A percentile compares a stretch with the other conserved stretches of the same genome.
Evolutionary conservation across 371 early-diverging fungal species (phyloP).

Genomic region (Haplosporangium sp.): DNA sequence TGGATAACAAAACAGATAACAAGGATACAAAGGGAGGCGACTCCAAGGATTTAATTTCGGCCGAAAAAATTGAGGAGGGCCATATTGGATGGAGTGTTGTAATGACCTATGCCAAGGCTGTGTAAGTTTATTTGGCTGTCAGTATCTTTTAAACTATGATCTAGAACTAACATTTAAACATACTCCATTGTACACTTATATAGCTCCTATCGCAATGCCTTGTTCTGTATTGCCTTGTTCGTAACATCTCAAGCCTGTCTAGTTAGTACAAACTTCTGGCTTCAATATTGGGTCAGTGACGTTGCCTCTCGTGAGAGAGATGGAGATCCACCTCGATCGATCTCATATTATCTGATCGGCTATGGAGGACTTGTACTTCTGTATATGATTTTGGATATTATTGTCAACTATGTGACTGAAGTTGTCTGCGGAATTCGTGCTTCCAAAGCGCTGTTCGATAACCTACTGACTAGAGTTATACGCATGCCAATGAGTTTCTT

Average conservation of each 20-base stretch:
- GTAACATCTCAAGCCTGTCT: slow-evolving; percentile 62
- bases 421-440: slow-evolving; percentile 53
- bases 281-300: slow-evolving; percentile 68
- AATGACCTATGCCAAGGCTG: slow-evolving; percentile 69
- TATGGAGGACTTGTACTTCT: slow-evolving; percentile 58
- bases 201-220: slow-evolving; percentile 25
- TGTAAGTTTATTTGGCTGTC: slow-evolving; percentile 19
- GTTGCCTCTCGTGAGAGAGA: slow-evolving; percentile 3
- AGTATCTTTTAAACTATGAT: slow-evolving; percentile 42
- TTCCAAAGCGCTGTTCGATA: slow-evolving; percentile 65
- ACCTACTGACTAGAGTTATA: slow-evolving; percentile 75
- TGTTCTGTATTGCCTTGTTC: slow-evolving; percentile 22
- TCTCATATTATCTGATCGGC: slow-evolving; percentile 53
- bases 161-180: slow-evolving; percentile 30
- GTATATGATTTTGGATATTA: slow-evolving; percentile 56
- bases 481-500: slow-evolving; percentile 83
- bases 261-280: slow-evolving; percentile 75
- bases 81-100: slow-evolving; percentile 76
- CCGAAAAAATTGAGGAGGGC: slow-evolving; percentile 65
- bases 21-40: background rate
- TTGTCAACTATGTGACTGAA: slow-evolving; percentile 48
- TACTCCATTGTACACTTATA: too few species aligned
- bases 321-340: slow-evolving; percentile 3
- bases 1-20: slow-evolving; percentile 42
- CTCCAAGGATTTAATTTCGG: slow-evolving; percentile 33